phyloP scores from a whole-genome alignment of 305 asterid genomes.

The Solanum hybrid region DNA sequence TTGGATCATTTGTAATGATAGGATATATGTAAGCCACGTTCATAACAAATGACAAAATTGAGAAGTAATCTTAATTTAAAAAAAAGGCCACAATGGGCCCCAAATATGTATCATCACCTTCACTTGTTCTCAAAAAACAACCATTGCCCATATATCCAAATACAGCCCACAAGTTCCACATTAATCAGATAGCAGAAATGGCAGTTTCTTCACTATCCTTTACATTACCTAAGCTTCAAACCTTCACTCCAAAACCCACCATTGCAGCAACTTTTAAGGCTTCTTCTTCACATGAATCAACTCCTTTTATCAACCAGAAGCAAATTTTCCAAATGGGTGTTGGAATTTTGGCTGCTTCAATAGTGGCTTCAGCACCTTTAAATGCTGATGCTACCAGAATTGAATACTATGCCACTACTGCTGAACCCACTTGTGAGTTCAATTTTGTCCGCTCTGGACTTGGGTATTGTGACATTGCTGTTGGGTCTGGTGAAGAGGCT shows the following conservation, averaged over 20 bases:
- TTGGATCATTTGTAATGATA: too few relatives aligned
- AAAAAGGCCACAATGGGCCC: neutral
- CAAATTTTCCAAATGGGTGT: constrained; percentile 40
- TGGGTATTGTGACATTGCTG: constrained; percentile 68
- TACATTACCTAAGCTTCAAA: constrained; percentile 11
- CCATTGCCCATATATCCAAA: neutral
- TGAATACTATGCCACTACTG: constrained; percentile 69
- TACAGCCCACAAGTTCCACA: neutral
- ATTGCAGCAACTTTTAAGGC: constrained; percentile 5
- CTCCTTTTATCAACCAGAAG: constrained; percentile 23
- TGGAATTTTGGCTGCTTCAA: constrained; percentile 60
- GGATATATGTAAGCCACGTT: neutral
- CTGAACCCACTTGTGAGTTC: constrained; percentile 78
- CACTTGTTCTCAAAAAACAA: neutral
- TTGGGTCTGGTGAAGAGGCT: constrained; percentile 68
- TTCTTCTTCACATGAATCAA: constrained; percentile 7
- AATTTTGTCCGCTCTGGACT: constrained; percentile 68
- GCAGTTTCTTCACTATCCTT: constrained; percentile 14
- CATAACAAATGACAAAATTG: too few relatives aligned
- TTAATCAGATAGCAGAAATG: constrained; percentile 8
- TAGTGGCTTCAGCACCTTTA: constrained; percentile 49
- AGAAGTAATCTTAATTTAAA: too few relatives aligned
- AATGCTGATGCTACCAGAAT: constrained; percentile 74
- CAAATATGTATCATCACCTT: neutral
- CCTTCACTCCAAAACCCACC: constrained; percentile 7